Conservation (phyloP, 495 filamentous ascomycete species). For the Hypoxylon fuscum region DNA sequence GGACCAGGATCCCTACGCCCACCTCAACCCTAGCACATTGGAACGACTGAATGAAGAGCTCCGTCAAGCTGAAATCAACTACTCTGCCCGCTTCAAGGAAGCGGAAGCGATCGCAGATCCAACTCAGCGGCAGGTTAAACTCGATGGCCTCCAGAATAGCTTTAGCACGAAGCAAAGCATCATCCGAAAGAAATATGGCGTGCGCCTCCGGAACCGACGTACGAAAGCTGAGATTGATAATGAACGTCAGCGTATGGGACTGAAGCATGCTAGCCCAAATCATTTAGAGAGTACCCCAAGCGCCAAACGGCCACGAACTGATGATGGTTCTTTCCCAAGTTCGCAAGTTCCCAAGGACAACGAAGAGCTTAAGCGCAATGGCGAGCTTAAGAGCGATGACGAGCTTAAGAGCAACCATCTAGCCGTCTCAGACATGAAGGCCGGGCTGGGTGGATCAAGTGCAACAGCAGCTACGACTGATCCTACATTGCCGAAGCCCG, state of each 20-base stretch:
- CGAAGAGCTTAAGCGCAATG: slow-evolving; percentile 40
- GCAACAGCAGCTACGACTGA: slow-evolving; percentile 47
- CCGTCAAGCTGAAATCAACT: slow-evolving; percentile 47
- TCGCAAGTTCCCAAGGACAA: slow-evolving; percentile 27
- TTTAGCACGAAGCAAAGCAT: slow-evolving; percentile 60
- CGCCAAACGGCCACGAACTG: slow-evolving; percentile 38
- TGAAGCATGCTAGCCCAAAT: slow-evolving; percentile 30
- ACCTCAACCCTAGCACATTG: slow-evolving; percentile 40
- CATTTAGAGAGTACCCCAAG: slow-evolving; percentile 23
- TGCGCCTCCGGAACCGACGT: slow-evolving; percentile 55
- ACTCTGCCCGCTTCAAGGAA: slow-evolving; percentile 50
- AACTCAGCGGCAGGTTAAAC: slow-evolving; percentile 37
- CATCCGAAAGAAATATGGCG: slow-evolving; percentile 59
- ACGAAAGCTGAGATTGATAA: slow-evolving; percentile 54
- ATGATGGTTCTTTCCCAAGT: slow-evolving; percentile 12
- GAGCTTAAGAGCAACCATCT: slow-evolving; percentile 42
- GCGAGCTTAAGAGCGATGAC: slow-evolving; percentile 35
- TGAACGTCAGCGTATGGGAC: slow-evolving; percentile 51
- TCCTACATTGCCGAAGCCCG: slow-evolving; percentile 38
- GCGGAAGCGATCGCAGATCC: slow-evolving; percentile 49
- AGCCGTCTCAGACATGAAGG: slow-evolving; percentile 43
- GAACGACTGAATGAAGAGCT: slow-evolving; percentile 51
- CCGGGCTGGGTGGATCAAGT: slow-evolving; percentile 42
- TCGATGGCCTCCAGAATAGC: slow-evolving; percentile 55
- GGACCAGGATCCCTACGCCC: slow-evolving; percentile 51